Conservation (phyloP, 1,284 basidiomycete genomes). For the Irpex sp. region DNA sequence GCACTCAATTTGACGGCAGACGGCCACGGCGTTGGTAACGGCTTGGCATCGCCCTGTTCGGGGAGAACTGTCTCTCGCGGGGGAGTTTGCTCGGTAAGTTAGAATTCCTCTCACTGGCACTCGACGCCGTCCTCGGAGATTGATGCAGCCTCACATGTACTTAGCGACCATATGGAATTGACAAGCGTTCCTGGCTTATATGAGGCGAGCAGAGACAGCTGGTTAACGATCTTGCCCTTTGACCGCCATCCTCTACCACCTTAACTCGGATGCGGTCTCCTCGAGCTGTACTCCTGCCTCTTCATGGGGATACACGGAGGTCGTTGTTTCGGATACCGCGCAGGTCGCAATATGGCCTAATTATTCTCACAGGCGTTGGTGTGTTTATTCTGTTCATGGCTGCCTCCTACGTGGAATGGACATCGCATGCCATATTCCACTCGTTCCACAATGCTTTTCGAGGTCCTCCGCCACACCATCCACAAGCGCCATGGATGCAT, state of each 20-base stretch:
- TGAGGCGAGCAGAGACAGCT: neutral
- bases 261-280: neutral
- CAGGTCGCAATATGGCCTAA: neutral
- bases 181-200: neutral
- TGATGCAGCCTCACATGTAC: neutral
- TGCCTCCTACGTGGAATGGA: neutral
- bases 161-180: neutral
- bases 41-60: neutral
- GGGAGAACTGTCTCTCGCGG: neutral
- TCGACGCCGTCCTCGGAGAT: neutral
- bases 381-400: neutral
- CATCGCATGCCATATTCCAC: neutral
- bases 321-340: neutral
- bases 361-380: neutral
- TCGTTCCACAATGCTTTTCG: neutral
- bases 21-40: neutral
- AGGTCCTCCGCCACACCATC: neutral
- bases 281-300: neutral
- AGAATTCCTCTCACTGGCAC: neutral
- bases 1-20: neutral
- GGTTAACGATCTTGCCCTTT: neutral
- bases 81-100: neutral
- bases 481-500: neutral
- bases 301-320: neutral
- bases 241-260: neutral